These are phyloP conservation scores for Coemansia sp. DNA, from an alignment of 192 early-diverging fungal species.

Conservation along the genomic window DNA sequence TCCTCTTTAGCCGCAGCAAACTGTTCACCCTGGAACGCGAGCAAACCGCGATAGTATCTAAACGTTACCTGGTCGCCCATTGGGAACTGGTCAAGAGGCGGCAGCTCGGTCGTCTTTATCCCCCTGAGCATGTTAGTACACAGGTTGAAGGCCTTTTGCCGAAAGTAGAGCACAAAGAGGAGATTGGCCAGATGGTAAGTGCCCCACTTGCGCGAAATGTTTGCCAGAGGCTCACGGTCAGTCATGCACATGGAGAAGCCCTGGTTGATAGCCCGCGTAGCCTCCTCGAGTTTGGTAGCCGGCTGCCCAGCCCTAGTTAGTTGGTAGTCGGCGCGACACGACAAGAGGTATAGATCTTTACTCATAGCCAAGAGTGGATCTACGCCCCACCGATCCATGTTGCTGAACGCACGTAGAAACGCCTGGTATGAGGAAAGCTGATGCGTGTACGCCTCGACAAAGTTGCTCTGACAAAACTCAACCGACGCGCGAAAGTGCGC, in stretches of 20 bases:
- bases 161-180: constrained; percentile 86
- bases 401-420: constrained; percentile 39
- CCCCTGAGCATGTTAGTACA: constrained; percentile 83
- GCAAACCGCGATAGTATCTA: constrained; percentile 83
- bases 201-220: constrained; percentile 87
- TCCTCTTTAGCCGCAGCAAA: constrained; percentile 66
- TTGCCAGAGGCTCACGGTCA: constrained; percentile 59
- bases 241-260: constrained; percentile 89
- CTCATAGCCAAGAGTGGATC: constrained; percentile 29
- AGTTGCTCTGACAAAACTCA: constrained; percentile 21
- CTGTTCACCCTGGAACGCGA: constrained; percentile 85
- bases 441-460: constrained; percentile 32
- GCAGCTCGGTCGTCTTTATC: constrained; percentile 74
- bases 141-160: constrained; percentile 74
- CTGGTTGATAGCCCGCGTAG: constrained; percentile 85
- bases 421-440: constrained; percentile 39
- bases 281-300: constrained; percentile 70
- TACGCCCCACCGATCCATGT: constrained; percentile 44
- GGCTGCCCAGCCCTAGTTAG: background rate
- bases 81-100: constrained; percentile 75
- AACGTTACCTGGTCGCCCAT: constrained; percentile 86
- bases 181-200: constrained; percentile 87
- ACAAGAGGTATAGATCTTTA: constrained; percentile 34
- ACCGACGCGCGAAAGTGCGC: constrained; percentile 36
- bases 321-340: constrained; percentile 35